Evolutionary conservation across 1,139 yeast species (phyloP), one percentile per base, ranked within the genome.

Genomic region (Saccharomyces pastorianus): DNA sequence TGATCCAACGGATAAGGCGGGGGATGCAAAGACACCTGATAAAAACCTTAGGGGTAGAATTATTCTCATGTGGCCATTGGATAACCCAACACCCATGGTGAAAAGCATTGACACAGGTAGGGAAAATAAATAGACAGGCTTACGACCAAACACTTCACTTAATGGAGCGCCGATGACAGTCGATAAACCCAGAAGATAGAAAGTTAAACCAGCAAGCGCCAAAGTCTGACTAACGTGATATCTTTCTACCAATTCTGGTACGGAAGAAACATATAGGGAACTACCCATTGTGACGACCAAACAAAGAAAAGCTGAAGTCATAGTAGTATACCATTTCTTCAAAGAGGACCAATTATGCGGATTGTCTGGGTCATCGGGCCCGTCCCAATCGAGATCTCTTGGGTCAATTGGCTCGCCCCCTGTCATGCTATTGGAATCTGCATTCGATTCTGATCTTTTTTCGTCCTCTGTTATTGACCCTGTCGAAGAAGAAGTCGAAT

Each of bases 1-100:
- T 56, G 91, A 95, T 11, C 93, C 96, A 61, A 88, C 82, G 3
- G 95, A 84, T 66, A 90, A 76, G 0, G 95, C 90, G 4, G 96
- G 96, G 4, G 93, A 82, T 0, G 95, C 88, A 55, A 86, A 76
- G 32, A 85, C 75, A 3, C 97, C 97, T 42, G 90, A 79, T 61
- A 90, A 80, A 67, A 89, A 87, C 61, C 97, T 76, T 52, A 88
- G 72, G 1, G 88, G 85, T 50, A 88, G 73, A 46, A 87, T 74
- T 28, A 80, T 74, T 53, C 79, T 71, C 58, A 85, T 81, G 59
- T 84, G 79, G 20, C 69, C 70, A 29, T 74, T 68, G 0, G 88
- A 73, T 55, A 84, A 73, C 13, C 88, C 91, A 53, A 85, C 85
- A 55, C 91, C 93, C 85, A 85, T 81, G 28, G 84, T 81, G 70